A percentile compares a stretch with the other conserved stretches of the same genome.
phyloP scores from a whole-genome alignment of 2,329 filamentous ascomycete genomes.

The Neurospora crassa region DNA sequence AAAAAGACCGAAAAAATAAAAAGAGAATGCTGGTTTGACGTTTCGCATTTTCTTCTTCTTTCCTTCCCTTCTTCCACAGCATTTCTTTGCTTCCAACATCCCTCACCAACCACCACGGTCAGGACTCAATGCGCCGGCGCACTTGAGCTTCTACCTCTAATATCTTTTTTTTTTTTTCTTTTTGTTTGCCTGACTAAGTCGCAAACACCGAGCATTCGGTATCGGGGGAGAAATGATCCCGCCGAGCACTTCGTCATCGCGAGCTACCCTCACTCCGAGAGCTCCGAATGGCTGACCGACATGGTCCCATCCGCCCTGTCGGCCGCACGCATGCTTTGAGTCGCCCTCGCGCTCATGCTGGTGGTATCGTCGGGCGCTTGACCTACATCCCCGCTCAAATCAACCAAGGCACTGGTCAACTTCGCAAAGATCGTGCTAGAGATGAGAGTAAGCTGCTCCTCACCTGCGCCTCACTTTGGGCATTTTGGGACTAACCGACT shows the following conservation, averaged over 20 bases:
- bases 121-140: background rate
- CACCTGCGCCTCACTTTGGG: background rate
- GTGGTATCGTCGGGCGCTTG: constrained; percentile 16
- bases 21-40: background rate
- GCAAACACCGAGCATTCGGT: background rate
- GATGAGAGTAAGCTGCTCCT: constrained; percentile 17
- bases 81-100: background rate
- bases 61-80: background rate
- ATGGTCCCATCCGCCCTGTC: constrained; percentile 3
- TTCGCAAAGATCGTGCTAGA: constrained; percentile 25
- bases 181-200: background rate
- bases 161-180: background rate
- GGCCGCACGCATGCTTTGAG: constrained; percentile 1
- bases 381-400: constrained; percentile 14
- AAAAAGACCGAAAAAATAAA: background rate
- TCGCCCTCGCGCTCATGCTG: constrained; percentile 7
- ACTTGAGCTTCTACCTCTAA: background rate
- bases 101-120: background rate
- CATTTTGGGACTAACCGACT: constrained; percentile 3
- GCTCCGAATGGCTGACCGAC: constrained; percentile 16
- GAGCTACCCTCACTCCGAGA: constrained; percentile 4
- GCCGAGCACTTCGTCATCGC: constrained; percentile 1
- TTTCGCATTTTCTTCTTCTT: background rate
- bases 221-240: background rate
- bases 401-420: constrained; percentile 19